Evolutionary conservation across 2,329 filamentous ascomycete species (phyloP).

Genomic region (Aspergillus terreus): DNA sequence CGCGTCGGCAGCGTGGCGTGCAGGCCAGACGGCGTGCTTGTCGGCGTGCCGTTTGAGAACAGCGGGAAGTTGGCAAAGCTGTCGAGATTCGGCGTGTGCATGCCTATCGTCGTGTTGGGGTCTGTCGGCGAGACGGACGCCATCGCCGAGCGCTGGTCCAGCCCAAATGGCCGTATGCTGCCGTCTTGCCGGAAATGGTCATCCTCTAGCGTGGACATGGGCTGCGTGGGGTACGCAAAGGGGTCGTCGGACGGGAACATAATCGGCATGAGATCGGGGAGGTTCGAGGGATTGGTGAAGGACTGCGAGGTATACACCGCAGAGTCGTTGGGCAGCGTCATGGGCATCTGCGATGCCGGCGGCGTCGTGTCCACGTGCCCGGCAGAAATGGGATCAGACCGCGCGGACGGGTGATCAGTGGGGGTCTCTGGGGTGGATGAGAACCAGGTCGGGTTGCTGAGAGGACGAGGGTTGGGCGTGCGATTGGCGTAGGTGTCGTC

Average conservation of each 20-base stretch:
- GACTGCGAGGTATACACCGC: constrained; percentile 30
- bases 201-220: constrained; percentile 45
- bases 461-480: constrained; percentile 14
- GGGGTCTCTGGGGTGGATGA: constrained; percentile 25
- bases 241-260: constrained; percentile 51
- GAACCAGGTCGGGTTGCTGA: constrained; percentile 21
- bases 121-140: constrained; percentile 15
- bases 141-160: constrained; percentile 19
- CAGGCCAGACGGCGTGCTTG: constrained; percentile 17
- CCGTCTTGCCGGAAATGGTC: constrained; percentile 36
- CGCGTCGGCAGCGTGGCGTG: constrained; percentile 27
- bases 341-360: constrained; percentile 15
- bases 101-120: constrained; percentile 11
- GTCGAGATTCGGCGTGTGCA: constrained; percentile 25
- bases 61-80: constrained; percentile 23
- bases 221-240: constrained; percentile 49
- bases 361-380: constrained; percentile 12
- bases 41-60: constrained; percentile 19
- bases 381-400: constrained; percentile 19
- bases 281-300: constrained; percentile 29
- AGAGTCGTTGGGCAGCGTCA: constrained; percentile 21
- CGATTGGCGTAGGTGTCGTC: constrained; percentile 26
- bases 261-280: constrained; percentile 48
- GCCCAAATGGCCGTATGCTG: constrained; percentile 17
- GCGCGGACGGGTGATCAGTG: constrained; percentile 28